phyloP scores from a whole-genome alignment of 805 yeast species.

The Ogataea zsoltii region DNA sequence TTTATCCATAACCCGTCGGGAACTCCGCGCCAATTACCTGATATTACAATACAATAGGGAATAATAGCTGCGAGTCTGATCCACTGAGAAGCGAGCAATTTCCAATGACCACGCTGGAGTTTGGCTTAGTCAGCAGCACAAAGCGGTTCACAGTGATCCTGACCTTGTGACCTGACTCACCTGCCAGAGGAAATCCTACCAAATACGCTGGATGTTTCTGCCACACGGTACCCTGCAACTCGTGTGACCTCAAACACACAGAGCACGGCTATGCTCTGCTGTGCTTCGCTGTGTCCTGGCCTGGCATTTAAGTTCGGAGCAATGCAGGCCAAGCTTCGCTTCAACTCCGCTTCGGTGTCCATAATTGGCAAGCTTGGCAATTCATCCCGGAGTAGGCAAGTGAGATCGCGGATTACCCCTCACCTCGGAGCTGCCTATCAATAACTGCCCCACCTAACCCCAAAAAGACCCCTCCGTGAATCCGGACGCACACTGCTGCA shows the following conservation, averaged over 20 bases:
- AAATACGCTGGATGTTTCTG: too few relatives aligned
- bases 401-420: neutral
- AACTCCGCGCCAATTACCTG: neutral
- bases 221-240: too few relatives aligned
- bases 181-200: too few relatives aligned
- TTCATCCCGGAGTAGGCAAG: neutral
- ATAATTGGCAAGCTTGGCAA: slow-evolving; percentile 1
- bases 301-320: neutral
- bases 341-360: neutral
- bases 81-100: neutral
- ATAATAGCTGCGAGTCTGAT: neutral
- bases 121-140: too few relatives aligned
- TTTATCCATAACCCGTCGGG: neutral
- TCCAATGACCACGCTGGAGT: too few relatives aligned
- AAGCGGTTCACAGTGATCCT: too few relatives aligned
- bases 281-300: too few relatives aligned
- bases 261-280: too few relatives aligned
- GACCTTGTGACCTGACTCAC: too few relatives aligned
- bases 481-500: too few relatives aligned
- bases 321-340: neutral
- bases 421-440: neutral
- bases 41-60: neutral
- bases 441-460: neutral
- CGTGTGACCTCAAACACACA: neutral
- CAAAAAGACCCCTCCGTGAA: too few relatives aligned